Conservation (phyloP, 805 yeast species). For the Candida endomychidarum region DNA sequence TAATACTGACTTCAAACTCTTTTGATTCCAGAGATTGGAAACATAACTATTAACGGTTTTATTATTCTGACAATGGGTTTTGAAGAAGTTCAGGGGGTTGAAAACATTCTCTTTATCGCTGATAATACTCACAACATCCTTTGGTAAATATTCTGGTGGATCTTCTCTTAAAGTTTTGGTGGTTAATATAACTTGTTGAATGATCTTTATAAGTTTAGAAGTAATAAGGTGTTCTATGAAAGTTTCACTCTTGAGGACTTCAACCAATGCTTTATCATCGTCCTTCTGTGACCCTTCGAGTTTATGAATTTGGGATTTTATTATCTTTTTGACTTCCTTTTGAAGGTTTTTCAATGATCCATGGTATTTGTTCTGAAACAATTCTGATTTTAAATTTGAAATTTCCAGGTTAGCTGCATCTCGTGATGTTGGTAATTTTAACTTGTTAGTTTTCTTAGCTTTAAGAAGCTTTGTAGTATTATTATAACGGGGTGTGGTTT, state of each 20-base stretch:
- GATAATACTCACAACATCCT: conserved; percentile 26
- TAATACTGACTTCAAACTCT: conserved; percentile 34
- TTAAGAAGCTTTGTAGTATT: conserved; percentile 47
- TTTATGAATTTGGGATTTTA: conserved; percentile 16
- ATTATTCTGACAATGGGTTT: conserved; percentile 37
- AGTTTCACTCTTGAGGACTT: conserved; percentile 22
- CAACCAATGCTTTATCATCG: conserved; percentile 16
- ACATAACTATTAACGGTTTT: conserved; percentile 45
- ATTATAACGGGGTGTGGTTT: conserved; percentile 45
- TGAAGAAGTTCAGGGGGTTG: conserved; percentile 52
- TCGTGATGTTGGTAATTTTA: conserved; percentile 39
- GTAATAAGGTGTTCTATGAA: conserved; percentile 26
- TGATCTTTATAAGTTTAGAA: conserved; percentile 32
- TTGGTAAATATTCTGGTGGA: conserved; percentile 37
- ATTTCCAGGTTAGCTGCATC: conserved; percentile 49
- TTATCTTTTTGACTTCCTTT: conserved; percentile 30
- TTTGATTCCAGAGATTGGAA: conserved; percentile 49
- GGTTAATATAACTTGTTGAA: conserved; percentile 26
- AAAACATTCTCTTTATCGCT: conserved; percentile 25
- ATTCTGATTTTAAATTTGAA: conserved; percentile 40
- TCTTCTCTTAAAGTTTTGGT: conserved; percentile 26
- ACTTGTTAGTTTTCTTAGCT: conserved; percentile 45
- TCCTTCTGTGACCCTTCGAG: conserved; percentile 14
- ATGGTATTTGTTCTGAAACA: conserved; percentile 51
- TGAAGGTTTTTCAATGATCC: conserved; percentile 42